Evolutionary conservation across 192 early-diverging fungal genomes (phyloP).

Genomic region (Allomyces macrogynus): DNA sequence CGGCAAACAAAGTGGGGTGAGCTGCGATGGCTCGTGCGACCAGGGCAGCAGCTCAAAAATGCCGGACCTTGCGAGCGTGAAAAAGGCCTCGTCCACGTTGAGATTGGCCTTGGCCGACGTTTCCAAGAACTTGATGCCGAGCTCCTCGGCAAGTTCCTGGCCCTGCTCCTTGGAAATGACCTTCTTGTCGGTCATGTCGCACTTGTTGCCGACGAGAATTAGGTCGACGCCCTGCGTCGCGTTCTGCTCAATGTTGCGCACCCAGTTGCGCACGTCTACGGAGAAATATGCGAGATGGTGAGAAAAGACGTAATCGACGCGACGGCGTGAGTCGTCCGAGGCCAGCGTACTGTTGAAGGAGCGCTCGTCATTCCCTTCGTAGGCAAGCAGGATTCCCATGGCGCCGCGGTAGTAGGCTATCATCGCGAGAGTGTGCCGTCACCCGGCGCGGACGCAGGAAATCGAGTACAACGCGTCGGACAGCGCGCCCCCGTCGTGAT

Average conservation of each 20-base stretch:
- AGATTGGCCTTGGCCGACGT: slow-evolving; percentile 73
- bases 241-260: slow-evolving; percentile 98
- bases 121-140: slow-evolving; percentile 74
- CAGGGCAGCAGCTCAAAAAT: too few species aligned
- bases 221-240: slow-evolving; percentile 95
- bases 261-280: slow-evolving; percentile 95
- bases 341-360: slow-evolving; percentile 69
- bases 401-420: slow-evolving; percentile 97
- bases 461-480: background rate
- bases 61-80: slow-evolving; percentile 41
- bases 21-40: too few species aligned
- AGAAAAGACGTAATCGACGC: too few species aligned
- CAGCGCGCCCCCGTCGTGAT: slow-evolving; percentile 68
- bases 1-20: too few species aligned
- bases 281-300: background rate
- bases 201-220: slow-evolving; percentile 91
- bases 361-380: slow-evolving; percentile 96
- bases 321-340: too few species aligned
- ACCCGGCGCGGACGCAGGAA: background rate
- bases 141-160: slow-evolving; percentile 42
- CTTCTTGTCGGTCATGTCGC: slow-evolving; percentile 60
- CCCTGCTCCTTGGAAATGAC: slow-evolving; percentile 77
- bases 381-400: slow-evolving; percentile 94
- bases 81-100: slow-evolving; percentile 80
- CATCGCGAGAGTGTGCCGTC: too few species aligned